A percentile compares a stretch with the other conserved stretches of the same genome.
These are phyloP conservation scores for Eucalyptus leucophloia DNA, from an alignment of 345 rosid species.

Conservation along the genomic window DNA sequence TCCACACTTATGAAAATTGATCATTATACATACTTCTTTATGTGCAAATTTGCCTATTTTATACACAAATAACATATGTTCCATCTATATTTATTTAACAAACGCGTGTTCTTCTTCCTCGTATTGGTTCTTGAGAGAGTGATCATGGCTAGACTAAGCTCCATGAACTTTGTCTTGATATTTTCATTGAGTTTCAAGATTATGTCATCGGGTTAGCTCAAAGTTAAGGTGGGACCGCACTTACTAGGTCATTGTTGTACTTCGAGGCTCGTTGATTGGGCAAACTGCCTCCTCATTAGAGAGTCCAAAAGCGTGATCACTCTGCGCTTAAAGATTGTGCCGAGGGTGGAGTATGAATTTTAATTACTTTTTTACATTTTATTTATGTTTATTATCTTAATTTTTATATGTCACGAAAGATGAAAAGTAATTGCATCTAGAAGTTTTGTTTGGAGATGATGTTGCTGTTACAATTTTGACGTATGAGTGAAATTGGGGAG, in stretches of 20 bases:
- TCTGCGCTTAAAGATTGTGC: slow-evolving; percentile 50
- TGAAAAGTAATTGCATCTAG: not conserved
- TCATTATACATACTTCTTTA: too few relatives aligned
- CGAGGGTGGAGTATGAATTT: slow-evolving; percentile 11
- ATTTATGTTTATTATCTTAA: not conserved
- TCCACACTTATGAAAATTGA: too few relatives aligned
- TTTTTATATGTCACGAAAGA: not conserved
- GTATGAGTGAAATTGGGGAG: too few relatives aligned
- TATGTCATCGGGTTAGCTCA: not conserved
- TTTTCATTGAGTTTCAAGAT: not conserved
- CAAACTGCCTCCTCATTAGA: slow-evolving; percentile 36
- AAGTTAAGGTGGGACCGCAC: slow-evolving; percentile 11
- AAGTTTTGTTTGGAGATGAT: not conserved
- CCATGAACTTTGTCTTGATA: not conserved
- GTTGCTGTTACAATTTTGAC: not conserved
- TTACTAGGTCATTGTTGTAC: slow-evolving; percentile 47
- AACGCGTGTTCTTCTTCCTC: not conserved
- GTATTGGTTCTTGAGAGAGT: too few relatives aligned
- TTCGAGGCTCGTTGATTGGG: slow-evolving; percentile 68
- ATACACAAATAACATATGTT: too few relatives aligned
- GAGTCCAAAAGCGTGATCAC: slow-evolving; percentile 48
- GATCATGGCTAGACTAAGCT: not conserved
- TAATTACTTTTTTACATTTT: not conserved
- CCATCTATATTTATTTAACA: not conserved
- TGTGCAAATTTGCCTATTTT: too few relatives aligned